Conservation (phyloP, 176 grass and related monocot genomes). For the Paspalum notatum region DNA sequence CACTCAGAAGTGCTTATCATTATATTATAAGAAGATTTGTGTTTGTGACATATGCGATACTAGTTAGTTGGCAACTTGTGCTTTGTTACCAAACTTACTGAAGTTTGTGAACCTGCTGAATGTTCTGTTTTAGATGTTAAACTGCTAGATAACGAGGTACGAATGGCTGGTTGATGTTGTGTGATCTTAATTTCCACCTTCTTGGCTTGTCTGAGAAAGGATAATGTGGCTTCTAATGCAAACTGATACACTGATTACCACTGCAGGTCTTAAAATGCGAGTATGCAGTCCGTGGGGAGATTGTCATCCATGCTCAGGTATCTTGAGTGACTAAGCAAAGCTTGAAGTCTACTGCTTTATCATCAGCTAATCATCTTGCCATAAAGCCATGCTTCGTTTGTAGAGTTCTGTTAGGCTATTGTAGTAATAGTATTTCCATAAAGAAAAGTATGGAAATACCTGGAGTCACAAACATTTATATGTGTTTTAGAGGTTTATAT, state of each 20-base stretch:
- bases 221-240: conserved; percentile 19
- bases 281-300: conserved; percentile 94
- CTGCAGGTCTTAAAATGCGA: conserved; percentile 92
- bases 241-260: conserved; percentile 21
- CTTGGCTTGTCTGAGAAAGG: conserved; percentile 13
- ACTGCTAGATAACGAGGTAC: neutral
- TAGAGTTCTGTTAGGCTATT: neutral
- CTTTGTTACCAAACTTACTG: neutral
- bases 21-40: neutral
- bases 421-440: neutral
- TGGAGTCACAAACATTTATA: neutral
- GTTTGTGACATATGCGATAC: conserved; percentile 21
- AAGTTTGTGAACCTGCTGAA: conserved; percentile 17
- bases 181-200: conserved; percentile 6
- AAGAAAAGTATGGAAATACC: neutral
- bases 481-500: neutral
- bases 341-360: conserved; percentile 11
- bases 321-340: neutral
- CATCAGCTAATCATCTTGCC: neutral
- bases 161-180: neutral
- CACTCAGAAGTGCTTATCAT: no score
- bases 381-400: conserved; percentile 2
- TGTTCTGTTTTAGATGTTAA: neutral
- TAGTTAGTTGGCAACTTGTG: conserved; percentile 19
- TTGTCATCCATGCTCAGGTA: conserved; percentile 97